Conservation (phyloP, 1,284 basidiomycete species). For the Bjerkandera adusta region DNA sequence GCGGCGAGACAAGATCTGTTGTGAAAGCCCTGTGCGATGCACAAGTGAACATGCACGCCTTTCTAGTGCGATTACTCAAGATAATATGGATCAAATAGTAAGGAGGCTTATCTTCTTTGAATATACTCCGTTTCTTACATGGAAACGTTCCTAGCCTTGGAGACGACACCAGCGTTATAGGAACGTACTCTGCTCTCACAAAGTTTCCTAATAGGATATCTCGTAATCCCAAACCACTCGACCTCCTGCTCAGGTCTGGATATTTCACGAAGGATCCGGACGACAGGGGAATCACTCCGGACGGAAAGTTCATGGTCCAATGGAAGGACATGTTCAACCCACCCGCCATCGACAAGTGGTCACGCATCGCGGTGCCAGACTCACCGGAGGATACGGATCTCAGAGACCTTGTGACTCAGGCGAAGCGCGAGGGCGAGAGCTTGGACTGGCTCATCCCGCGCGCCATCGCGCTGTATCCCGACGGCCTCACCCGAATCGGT, state of each 20-base stretch:
- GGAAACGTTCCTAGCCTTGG: slow-evolving; percentile 1
- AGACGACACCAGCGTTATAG: slow-evolving; percentile 1
- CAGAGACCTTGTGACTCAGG: too few relatives aligned
- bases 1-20: neutral
- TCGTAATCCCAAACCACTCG: neutral
- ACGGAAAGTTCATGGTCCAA: neutral
- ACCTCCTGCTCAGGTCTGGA: neutral
- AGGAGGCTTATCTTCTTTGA: neutral
- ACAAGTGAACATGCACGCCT: neutral
- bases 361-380: too few relatives aligned
- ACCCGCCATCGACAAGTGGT: neutral
- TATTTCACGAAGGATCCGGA: neutral
- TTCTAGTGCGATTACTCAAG: slow-evolving; percentile 4
- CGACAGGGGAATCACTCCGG: neutral
- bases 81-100: slow-evolving; percentile 3
- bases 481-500: slow-evolving; percentile 1
- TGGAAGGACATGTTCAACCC: neutral
- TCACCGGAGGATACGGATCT: too few relatives aligned
- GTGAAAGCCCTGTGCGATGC: neutral
- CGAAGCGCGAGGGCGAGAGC: neutral
- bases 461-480: neutral
- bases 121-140: neutral
- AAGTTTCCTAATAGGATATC: neutral
- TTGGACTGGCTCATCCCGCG: neutral
- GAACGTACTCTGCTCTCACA: slow-evolving; percentile 2